These are phyloP conservation scores for Plasmodium malariae DNA, from an alignment of 169 alveolate genomes.

Conservation along the genomic window DNA sequence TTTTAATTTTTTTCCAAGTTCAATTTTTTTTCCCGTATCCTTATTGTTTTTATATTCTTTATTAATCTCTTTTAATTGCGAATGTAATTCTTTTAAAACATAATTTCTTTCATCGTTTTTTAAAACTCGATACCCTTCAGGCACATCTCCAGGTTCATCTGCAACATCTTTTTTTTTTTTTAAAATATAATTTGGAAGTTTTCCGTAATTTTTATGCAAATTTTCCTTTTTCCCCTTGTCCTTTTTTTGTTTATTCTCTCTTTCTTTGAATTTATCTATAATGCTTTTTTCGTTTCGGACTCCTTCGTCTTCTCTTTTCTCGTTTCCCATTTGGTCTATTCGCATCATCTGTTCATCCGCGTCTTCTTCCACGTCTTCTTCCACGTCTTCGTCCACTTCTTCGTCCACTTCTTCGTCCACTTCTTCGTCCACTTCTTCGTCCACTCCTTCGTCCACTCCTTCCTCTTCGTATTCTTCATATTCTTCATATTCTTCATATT, in stretches of 20 bases:
- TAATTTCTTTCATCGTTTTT: slow-evolving; percentile 50
- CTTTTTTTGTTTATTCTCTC: not conserved
- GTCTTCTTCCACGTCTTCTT: not conserved
- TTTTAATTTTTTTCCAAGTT: slow-evolving; percentile 54
- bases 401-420: not conserved
- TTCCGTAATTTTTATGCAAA: slow-evolving; percentile 46
- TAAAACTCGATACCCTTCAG: slow-evolving; percentile 47
- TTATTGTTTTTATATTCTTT: slow-evolving; percentile 58
- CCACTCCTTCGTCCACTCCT: not conserved
- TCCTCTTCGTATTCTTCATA: not conserved
- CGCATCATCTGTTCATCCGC: not conserved
- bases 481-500: not conserved
- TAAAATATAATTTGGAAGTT: slow-evolving; percentile 50
- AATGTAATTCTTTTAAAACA: slow-evolving; percentile 54
- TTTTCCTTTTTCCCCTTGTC: slow-evolving; percentile 15
- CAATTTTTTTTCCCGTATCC: slow-evolving; percentile 30
- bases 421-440: not conserved
- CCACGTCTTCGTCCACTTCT: not conserved
- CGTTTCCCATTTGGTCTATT: not conserved
- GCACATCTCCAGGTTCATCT: slow-evolving; percentile 32
- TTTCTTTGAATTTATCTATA: slow-evolving; percentile 41
- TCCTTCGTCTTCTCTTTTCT: slow-evolving; percentile 36
- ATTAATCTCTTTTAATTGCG: slow-evolving; percentile 46
- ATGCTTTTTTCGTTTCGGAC: slow-evolving; percentile 16
- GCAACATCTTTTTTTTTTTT: slow-evolving; percentile 48